Base-by-base conservation (phyloP, 2,329 filamentous ascomycete species). In the Leptodontidium sp. region DNA sequence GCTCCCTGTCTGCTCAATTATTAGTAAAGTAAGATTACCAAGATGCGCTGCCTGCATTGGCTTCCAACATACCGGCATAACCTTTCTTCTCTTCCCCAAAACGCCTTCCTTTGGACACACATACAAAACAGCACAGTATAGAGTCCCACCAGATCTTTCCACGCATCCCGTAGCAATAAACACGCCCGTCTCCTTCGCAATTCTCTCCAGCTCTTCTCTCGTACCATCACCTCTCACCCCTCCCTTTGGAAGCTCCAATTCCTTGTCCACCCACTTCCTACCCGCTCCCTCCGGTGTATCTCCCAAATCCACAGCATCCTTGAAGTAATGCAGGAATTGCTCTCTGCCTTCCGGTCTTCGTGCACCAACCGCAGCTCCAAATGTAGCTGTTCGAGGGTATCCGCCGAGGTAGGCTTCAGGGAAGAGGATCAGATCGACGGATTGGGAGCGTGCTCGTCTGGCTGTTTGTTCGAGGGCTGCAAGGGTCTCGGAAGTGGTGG, bases 381-480 rank as follows among this genome's bases (percentile, higher is more conserved):
- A 97, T 62, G 84, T 83, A 71, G 90, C 90, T 21, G 91, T 93
- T 12, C 94, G 91, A 21, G 95, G 95, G 78, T 98, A 98, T 1
- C 94, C 95, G 58, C 95, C 95, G 1, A 98, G 86, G 78, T 93
- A 97, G 26, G 94, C 94, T 82, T 98, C 94, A 0, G 95, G 95
- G 70, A 98, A 94, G 64, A 98, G 88, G 35, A 98, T 85, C 61
- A 98, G 85, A 78, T 96, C 84, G 49, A 87, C 81, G 2, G 77
- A 74, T 66, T 81, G 77, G 0, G 78, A 74, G 3, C 90, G 87
- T n/a, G 94, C 94, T 45, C 84, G 81, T 29, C 81, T 81, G 43
- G 91, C 90, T 15, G 91, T 88, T 12, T 79, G 74, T 75, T 89
- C 85, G 62, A 97, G 86, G 45, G 90, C 86, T 7, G 80, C 76